phyloP scores from a whole-genome alignment of 164 flowering plant species.

The Cinnamomum chago region DNA sequence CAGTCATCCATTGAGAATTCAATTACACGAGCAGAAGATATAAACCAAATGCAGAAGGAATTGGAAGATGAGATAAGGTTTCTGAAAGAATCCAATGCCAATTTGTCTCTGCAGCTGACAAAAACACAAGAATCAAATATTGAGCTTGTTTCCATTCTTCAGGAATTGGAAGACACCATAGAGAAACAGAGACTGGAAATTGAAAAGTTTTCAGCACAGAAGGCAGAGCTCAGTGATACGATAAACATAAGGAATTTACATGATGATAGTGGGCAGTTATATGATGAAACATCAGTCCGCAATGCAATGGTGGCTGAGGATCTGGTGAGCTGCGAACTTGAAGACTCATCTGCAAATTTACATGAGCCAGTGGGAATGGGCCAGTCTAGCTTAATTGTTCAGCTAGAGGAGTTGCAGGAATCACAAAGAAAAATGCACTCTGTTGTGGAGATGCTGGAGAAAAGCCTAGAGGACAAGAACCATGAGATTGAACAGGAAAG shows the following conservation, averaged over 20 bases:
- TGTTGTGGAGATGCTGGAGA: conserved; percentile 39
- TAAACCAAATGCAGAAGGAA: conserved; percentile 35
- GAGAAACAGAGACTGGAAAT: conserved; percentile 71
- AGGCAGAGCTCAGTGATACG: conserved; percentile 22
- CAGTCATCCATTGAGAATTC: conserved; percentile 23
- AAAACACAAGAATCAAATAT: conserved; percentile 80
- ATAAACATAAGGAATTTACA: conserved; percentile 12
- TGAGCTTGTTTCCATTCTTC: conserved; percentile 80
- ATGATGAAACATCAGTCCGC: neutral
- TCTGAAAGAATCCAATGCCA: conserved; percentile 54
- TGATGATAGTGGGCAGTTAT: neutral
- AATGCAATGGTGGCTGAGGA: conserved; percentile 5
- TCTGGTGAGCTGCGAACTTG: neutral
- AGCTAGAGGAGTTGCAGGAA: conserved; percentile 42
- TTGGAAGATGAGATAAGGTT: conserved; percentile 55
- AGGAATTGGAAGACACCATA: conserved; percentile 70
- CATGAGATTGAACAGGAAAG: conserved; percentile 37
- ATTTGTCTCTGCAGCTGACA: conserved; percentile 51
- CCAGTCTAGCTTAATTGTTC: conserved; percentile 20
- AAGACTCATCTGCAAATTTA: neutral
- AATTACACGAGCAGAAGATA: conserved; percentile 24
- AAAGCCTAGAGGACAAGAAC: conserved; percentile 41
- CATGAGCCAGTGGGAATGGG: conserved; percentile 16
- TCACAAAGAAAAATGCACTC: conserved; percentile 43
- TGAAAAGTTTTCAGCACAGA: conserved; percentile 39